Evolutionary conservation across 2,329 filamentous ascomycete species (phyloP), one percentile per base, ranked within the genome.

Genomic region (Sporothrix euskadiensis): DNA sequence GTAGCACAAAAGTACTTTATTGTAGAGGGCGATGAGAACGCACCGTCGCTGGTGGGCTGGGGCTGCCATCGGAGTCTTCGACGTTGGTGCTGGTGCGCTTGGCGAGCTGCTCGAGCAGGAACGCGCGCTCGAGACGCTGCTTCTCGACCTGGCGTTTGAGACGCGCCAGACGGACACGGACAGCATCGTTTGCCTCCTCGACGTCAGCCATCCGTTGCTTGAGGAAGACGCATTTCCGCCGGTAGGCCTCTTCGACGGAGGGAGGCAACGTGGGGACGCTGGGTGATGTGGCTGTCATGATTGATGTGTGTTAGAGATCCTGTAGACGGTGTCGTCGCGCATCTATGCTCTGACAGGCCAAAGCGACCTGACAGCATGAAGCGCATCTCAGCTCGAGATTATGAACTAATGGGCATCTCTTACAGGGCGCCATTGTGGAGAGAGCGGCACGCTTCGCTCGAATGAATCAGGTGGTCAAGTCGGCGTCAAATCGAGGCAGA

Each of bases 161-260:
- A 66, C 94, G 91, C 56, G 88, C 86, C 76, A 97, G 92, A 70
- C 94, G 92, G 71, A 93, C 85, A 71, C 93, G 89, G 65, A 93
- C 91, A 73, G 92, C 88, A 78, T 97, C 94, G 81, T 98, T 98
- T 79, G 94, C 91, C 74, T 94, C 90, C 81, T 98, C 94, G 78
- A 98, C 93, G 81, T 98, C 94, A 81, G 91, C 92, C 76, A 96
- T 93, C 75, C 96, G 92, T 78, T 93, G 92, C 84, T 97, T 97
- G 30, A 99, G 88, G 78, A 97, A 92, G 80, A 98, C 94, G 82
- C 95, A 98, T 89, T 99, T 98, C 76, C 93, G 90, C 79, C 96
- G 94, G 83, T 98, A 99, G 69, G 95, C 94, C 81, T 95, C 92
- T 83, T 99, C 95, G 76, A 98, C 94, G 19, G 94, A 97, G 19